These are phyloP conservation scores for Leishmania turanica DNA, from an alignment of 208 protist species.

Conservation along the genomic window DNA sequence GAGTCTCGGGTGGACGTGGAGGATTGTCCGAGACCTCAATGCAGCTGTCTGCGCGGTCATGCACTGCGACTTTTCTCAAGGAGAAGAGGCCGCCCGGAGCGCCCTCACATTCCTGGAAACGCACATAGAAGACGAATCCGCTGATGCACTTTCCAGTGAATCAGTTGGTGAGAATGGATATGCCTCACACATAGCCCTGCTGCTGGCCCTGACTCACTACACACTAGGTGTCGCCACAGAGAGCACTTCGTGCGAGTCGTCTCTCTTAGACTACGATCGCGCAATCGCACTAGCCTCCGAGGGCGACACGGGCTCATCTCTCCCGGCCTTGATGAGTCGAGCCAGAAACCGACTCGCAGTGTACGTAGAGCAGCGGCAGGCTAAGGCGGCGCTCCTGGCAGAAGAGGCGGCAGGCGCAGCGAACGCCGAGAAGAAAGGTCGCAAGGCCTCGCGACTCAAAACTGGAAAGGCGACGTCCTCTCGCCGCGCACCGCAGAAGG, in stretches of 20 bases:
- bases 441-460: background rate
- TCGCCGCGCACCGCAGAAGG: constrained; percentile 16
- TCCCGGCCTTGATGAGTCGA: constrained; percentile 16
- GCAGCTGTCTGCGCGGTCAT: constrained; percentile 24
- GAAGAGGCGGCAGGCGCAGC: constrained; percentile 14
- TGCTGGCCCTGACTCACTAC: constrained; percentile 21
- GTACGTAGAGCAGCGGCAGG: constrained; percentile 25
- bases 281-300: constrained; percentile 10
- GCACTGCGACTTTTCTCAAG: constrained; percentile 26
- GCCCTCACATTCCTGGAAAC: constrained; percentile 10
- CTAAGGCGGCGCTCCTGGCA: constrained; percentile 1
- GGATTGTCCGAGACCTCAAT: constrained; percentile 14
- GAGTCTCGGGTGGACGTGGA: constrained; percentile 15
- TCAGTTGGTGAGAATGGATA: background rate
- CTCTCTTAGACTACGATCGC: constrained; percentile 22
- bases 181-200: constrained; percentile 3
- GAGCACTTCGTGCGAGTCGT: constrained; percentile 18
- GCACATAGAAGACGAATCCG: background rate
- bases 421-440: constrained; percentile 16
- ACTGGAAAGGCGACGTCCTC: background rate
- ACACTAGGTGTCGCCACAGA: constrained; percentile 20
- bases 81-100: constrained; percentile 15
- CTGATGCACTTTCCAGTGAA: background rate
- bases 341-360: constrained; percentile 8
- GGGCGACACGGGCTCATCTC: background rate